Percentiles rank a stretch among this genome's conserved stretches.
Evolutionary conservation across 2,329 filamentous ascomycete genomes (phyloP).

Genomic region (Penicillium fuscoglaucum): DNA sequence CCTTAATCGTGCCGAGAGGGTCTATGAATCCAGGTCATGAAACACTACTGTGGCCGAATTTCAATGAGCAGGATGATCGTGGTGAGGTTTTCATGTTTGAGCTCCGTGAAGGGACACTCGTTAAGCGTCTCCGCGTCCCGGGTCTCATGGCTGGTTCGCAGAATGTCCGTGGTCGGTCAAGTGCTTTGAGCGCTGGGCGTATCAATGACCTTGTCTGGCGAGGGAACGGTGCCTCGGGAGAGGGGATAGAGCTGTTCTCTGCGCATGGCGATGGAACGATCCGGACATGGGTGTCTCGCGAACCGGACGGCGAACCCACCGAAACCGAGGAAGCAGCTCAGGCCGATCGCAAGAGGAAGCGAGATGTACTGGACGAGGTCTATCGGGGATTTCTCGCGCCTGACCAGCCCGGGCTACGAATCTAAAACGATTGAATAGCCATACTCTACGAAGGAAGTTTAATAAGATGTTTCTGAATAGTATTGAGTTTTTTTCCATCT

Average conservation of each 20-base stretch:
- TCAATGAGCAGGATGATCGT: conserved; percentile 63
- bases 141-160: conserved; percentile 49
- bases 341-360: conserved; percentile 63
- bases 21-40: conserved; percentile 60
- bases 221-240: conserved; percentile 58
- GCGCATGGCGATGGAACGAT: conserved; percentile 84
- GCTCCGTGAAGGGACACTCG: conserved; percentile 70
- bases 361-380: conserved; percentile 76
- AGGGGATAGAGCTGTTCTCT: conserved; percentile 72
- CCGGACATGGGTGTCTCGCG: conserved; percentile 69
- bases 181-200: conserved; percentile 57
- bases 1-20: conserved; percentile 64
- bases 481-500: conserved; percentile 1
- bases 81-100: conserved; percentile 76
- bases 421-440: neutral
- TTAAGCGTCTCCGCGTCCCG: conserved; percentile 69
- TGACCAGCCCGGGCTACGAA: conserved; percentile 1
- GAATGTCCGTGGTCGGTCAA: conserved; percentile 42
- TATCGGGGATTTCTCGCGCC: conserved; percentile 70
- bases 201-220: conserved; percentile 77
- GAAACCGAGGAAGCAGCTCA: conserved; percentile 53
- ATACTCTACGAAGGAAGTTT: neutral
- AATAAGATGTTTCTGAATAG: neutral
- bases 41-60: conserved; percentile 78
- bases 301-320: conserved; percentile 49